These are phyloP conservation scores for Crithidia sp. DNA, from an alignment of 208 protist genomes.

Conservation along the genomic window DNA sequence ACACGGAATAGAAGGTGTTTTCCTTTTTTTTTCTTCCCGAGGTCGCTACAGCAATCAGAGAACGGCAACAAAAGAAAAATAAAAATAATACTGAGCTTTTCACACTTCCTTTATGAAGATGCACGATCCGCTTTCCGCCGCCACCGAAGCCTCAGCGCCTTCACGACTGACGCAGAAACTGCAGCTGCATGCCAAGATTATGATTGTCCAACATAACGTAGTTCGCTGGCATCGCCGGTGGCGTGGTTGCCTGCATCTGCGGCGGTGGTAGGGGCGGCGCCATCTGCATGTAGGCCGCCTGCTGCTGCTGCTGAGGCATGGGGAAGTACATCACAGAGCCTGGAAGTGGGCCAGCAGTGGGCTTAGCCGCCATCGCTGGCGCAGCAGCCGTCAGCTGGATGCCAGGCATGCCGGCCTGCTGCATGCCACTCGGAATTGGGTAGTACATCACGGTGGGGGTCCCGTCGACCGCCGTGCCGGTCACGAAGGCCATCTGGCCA, in stretches of 20 bases:
- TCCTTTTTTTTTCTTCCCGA: too few relatives aligned
- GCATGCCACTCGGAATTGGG: conserved; percentile 10
- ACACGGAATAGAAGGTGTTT: too few relatives aligned
- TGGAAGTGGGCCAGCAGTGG: background rate
- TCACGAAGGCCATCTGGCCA: conserved; percentile 5
- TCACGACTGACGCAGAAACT: conserved; percentile 19
- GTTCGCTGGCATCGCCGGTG: background rate
- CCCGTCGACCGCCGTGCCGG: conserved; percentile 10
- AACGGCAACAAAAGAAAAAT: too few relatives aligned
- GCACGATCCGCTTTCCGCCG: background rate
- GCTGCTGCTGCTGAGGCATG: conserved; percentile 1
- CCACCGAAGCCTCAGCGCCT: conserved; percentile 6
- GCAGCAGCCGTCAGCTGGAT: background rate
- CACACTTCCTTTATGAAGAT: too few relatives aligned
- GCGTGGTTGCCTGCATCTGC: background rate
- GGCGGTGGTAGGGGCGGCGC: background rate
- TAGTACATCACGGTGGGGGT: conserved; percentile 24
- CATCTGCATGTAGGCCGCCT: background rate
- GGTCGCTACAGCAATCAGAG: too few relatives aligned
- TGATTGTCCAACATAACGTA: conserved; percentile 15
- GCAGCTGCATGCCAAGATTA: conserved; percentile 18
- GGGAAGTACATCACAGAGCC: conserved; percentile 17
- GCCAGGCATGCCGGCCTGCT: background rate
- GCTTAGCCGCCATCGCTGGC: conserved; percentile 1
- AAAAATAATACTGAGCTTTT: too few relatives aligned